A percentile compares a stretch with the other conserved stretches of the same genome.
Evolutionary conservation across 164 flowering plant genomes (phyloP).

Genomic region (Brasenia schreberi): DNA sequence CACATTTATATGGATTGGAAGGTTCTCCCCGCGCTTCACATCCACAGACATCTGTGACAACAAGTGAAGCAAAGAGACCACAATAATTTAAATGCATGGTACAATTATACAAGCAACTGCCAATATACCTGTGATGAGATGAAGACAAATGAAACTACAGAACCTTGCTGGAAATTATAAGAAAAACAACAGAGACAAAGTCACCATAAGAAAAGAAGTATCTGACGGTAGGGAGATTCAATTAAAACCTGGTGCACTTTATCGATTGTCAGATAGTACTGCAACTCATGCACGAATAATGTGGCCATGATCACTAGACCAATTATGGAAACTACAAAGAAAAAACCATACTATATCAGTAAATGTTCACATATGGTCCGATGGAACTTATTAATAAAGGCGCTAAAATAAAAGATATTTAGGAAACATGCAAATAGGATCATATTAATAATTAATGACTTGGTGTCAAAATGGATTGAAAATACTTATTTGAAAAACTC

Average conservation of each 20-base stretch:
- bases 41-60: constrained; percentile 86
- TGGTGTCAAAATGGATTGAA: no score
- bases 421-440: no score
- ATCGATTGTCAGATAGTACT: constrained; percentile 68
- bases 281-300: constrained; percentile 83
- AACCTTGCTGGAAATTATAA: background rate
- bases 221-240: background rate
- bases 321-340: constrained; percentile 51
- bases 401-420: no score
- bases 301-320: constrained; percentile 86
- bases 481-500: no score
- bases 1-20: constrained; percentile 95
- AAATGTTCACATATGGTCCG: no score
- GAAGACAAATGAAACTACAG: no score
- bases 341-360: background rate
- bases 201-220: background rate
- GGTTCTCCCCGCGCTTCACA: constrained; percentile 91
- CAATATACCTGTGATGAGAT: no score
- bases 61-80: background rate
- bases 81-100: background rate
- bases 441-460: no score
- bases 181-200: background rate
- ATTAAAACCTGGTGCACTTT: constrained; percentile 81
- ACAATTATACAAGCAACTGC: background rate
- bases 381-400: no score